Evolutionary conservation across 139 green algal genomes (phyloP).

Genomic region (Choricystis sp.): DNA sequence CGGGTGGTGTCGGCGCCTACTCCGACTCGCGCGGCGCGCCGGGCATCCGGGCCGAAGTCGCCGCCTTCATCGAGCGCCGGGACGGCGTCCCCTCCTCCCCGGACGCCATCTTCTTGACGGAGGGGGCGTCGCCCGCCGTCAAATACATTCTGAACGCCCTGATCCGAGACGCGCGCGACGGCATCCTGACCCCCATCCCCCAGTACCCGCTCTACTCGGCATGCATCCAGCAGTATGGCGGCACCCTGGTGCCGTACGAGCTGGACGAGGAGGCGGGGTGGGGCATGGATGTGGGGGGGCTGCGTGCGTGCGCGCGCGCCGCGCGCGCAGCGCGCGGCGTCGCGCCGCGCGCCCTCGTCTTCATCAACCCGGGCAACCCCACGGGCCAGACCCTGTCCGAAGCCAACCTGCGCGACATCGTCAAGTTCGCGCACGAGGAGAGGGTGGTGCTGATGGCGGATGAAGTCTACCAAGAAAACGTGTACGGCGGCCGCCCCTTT

Average conservation of each 20-base stretch:
- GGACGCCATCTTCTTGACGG: constrained; percentile 65
- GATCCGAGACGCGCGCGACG: constrained; percentile 37
- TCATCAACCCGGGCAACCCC: constrained; percentile 97
- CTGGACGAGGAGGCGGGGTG: constrained; percentile 72
- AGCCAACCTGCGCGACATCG: constrained; percentile 75
- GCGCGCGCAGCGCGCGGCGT: constrained; percentile 21
- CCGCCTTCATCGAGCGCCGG: constrained; percentile 41
- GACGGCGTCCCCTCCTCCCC: constrained; percentile 49
- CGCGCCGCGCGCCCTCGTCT: constrained; percentile 55
- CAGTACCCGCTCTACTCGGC: constrained; percentile 76
- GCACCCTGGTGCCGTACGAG: constrained; percentile 74
- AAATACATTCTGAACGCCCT: constrained; percentile 57
- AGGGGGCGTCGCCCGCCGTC: constrained; percentile 60
- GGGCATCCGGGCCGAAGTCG: constrained; percentile 49
- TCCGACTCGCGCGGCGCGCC: constrained; percentile 52
- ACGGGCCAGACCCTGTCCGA: constrained; percentile 67
- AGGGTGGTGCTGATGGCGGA: constrained; percentile 80
- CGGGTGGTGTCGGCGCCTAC: constrained; percentile 73
- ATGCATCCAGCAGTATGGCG: constrained; percentile 71
- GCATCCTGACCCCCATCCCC: constrained; percentile 64
- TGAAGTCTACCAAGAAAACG: constrained; percentile 88
- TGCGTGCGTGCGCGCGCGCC: constrained; percentile 16
- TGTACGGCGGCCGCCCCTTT: constrained; percentile 62
- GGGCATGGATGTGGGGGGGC: constrained; percentile 46
- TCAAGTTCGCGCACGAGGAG: constrained; percentile 68